Percentiles rank a stretch among this genome's conserved stretches.
These are phyloP conservation scores for Paulownia fortunei DNA, from an alignment of 257 asterid genomes.

Conservation along the genomic window DNA sequence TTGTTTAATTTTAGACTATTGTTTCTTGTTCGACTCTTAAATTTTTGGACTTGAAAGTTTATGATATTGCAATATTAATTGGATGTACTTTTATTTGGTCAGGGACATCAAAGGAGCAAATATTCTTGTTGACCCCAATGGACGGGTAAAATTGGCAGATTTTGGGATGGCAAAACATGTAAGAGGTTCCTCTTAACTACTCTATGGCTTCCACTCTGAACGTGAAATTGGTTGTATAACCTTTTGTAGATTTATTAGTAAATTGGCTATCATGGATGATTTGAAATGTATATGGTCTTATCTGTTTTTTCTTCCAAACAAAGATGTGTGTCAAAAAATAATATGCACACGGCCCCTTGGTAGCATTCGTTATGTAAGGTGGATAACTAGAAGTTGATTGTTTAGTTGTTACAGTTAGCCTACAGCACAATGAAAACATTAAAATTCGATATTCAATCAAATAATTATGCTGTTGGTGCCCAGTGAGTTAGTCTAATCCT, in stretches of 20 bases:
- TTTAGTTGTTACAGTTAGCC: neutral
- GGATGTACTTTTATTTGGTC: slow-evolving; percentile 33
- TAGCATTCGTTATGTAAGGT: neutral
- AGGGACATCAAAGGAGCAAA: slow-evolving; percentile 81
- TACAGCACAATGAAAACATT: neutral
- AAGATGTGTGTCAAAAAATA: neutral
- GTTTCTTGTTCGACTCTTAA: slow-evolving; percentile 22
- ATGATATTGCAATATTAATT: neutral
- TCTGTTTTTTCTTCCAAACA: slow-evolving; percentile 1
- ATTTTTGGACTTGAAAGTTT: neutral
- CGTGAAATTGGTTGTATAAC: neutral
- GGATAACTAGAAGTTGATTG: neutral
- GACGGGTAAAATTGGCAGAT: slow-evolving; percentile 73
- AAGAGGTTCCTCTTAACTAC: slow-evolving; percentile 30
- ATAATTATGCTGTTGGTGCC: slow-evolving; percentile 13
- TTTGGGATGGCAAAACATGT: slow-evolving; percentile 84
- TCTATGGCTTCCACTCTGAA: slow-evolving; percentile 7
- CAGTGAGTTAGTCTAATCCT: neutral
- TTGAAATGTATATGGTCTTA: neutral
- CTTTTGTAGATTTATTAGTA: slow-evolving; percentile 2
- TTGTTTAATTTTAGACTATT: slow-evolving; percentile 13
- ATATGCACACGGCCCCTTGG: neutral
- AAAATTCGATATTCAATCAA: neutral
- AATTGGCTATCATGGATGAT: neutral
- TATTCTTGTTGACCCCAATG: slow-evolving; percentile 73